Percentiles rank a stretch among this genome's conserved stretches.
phyloP scores from a whole-genome alignment of 768 basidiomycete species.

The Xanthoconium stramineum region DNA sequence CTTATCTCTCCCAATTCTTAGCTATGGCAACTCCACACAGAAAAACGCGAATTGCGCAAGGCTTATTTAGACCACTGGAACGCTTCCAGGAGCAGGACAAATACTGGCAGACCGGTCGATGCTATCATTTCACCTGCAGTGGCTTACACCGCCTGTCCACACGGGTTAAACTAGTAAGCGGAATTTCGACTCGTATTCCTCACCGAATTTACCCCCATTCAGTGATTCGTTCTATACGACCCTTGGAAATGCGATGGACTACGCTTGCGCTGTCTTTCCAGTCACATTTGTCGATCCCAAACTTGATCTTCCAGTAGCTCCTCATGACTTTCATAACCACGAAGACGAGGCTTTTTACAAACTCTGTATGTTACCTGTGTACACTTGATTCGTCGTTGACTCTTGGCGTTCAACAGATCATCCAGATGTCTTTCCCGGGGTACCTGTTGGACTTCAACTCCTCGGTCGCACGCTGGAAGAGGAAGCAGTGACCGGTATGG shows the following conservation, averaged over 20 bases:
- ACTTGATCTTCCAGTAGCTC: constrained; percentile 35
- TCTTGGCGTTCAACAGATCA: constrained; percentile 32
- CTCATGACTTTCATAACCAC: constrained; percentile 40
- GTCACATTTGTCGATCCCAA: constrained; percentile 44
- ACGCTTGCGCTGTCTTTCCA: constrained; percentile 42
- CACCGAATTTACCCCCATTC: constrained; percentile 12
- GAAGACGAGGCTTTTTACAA: constrained; percentile 44
- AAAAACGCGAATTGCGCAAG: constrained; percentile 40
- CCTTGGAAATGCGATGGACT: constrained; percentile 48
- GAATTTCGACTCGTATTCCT: not conserved
- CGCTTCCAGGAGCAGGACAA: constrained; percentile 39
- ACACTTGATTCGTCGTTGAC: not conserved
- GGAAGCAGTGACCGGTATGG: constrained; percentile 50
- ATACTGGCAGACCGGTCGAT: constrained; percentile 50
- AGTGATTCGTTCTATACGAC: constrained; percentile 43
- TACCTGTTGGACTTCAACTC: constrained; percentile 49
- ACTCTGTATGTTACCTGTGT: constrained; percentile 36
- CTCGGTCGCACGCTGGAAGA: constrained; percentile 48
- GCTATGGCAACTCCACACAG: constrained; percentile 47
- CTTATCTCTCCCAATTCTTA: constrained; percentile 5
- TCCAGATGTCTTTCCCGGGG: constrained; percentile 41
- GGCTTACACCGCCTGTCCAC: constrained; percentile 43
- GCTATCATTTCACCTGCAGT: constrained; percentile 47
- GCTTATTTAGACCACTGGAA: constrained; percentile 50
- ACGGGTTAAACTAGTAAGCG: constrained; percentile 41